phyloP scores from a whole-genome alignment of 192 early-diverging fungal genomes.

The Funneliformis mosseae region DNA sequence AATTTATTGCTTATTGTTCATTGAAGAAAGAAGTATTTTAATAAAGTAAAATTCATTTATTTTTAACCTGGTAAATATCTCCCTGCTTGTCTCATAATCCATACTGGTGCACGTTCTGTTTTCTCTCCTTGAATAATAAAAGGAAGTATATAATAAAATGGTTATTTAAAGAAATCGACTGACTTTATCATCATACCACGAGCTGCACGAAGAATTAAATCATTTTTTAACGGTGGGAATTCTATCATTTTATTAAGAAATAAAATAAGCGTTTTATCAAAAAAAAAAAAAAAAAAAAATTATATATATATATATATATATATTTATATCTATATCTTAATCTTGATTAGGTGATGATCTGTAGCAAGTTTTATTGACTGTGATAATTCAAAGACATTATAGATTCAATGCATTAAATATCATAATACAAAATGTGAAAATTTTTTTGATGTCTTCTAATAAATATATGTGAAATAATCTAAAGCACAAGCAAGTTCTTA shows the following conservation, averaged over 20 bases:
- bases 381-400: too few relatives aligned
- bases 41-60: neutral
- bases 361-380: too few relatives aligned
- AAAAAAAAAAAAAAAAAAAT: neutral
- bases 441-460: too few relatives aligned
- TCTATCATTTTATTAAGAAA: slow-evolving; percentile 32
- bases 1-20: neutral
- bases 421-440: too few relatives aligned
- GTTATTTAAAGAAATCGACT: neutral
- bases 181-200: slow-evolving; percentile 61
- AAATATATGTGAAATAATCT: too few relatives aligned
- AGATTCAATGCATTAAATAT: too few relatives aligned
- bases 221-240: slow-evolving; percentile 89
- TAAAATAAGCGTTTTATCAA: neutral
- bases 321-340: too few relatives aligned
- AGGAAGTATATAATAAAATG: neutral
- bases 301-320: neutral
- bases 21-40: neutral
- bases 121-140: slow-evolving; percentile 52
- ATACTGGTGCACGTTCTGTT: slow-evolving; percentile 83
- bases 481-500: neutral
- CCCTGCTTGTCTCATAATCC: slow-evolving; percentile 99
- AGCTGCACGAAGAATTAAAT: slow-evolving; percentile 86
- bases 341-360: too few relatives aligned
- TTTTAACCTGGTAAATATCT: slow-evolving; percentile 88